These are phyloP conservation scores for Talaromyces sp. DNA, from an alignment of 2,329 filamentous ascomycete genomes.

Conservation along the genomic window DNA sequence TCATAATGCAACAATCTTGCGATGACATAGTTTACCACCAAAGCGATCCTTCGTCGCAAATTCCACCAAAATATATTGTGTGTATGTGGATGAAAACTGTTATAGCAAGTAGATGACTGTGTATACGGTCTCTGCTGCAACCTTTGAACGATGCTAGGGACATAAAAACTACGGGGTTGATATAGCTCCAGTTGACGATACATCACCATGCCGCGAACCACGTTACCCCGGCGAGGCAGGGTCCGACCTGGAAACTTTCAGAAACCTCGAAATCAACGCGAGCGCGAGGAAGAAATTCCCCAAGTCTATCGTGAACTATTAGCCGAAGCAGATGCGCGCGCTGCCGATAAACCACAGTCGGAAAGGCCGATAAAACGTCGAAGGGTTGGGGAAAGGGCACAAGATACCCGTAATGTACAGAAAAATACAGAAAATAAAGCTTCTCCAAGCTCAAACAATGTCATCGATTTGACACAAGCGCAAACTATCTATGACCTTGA, in stretches of 20 bases:
- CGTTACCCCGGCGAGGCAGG: constrained; percentile 14
- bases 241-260: constrained; percentile 16
- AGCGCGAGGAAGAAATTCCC: constrained; percentile 28
- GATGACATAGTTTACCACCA: background rate
- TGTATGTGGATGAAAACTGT: background rate
- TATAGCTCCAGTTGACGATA: background rate
- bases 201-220: constrained; percentile 13
- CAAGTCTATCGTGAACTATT: constrained; percentile 43
- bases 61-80: too few relatives aligned
- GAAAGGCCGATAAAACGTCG: constrained; percentile 37
- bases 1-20: background rate
- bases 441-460: constrained; percentile 6
- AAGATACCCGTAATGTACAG: constrained; percentile 20
- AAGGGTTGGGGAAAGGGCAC: constrained; percentile 31
- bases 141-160: background rate
- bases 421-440: constrained; percentile 10
- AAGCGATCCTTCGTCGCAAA: background rate
- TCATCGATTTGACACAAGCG: constrained; percentile 19
- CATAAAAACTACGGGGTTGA: constrained; percentile 13
- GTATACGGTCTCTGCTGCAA: background rate
- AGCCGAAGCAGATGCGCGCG: constrained; percentile 37
- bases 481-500: constrained; percentile 37
- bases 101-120: background rate
- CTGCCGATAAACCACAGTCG: constrained; percentile 23
- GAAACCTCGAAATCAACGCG: constrained; percentile 8